These are phyloP conservation scores for Pythium insidiosum DNA, from an alignment of 352 stramenopile species.

Conservation along the genomic window DNA sequence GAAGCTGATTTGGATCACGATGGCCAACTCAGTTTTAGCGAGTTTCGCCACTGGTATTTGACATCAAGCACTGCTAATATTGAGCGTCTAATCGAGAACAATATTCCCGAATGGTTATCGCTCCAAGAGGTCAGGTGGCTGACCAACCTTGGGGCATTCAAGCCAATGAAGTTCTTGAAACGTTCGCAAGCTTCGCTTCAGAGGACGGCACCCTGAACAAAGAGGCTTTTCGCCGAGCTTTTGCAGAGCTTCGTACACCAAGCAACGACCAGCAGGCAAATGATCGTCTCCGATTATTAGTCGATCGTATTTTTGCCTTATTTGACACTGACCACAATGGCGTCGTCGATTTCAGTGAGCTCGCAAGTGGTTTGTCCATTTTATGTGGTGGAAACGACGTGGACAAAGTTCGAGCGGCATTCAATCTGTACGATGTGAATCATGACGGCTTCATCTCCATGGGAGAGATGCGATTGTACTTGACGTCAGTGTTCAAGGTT, in stretches of 20 bases:
- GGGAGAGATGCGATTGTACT: conserved; percentile 75
- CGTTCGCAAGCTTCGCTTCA: conserved; percentile 58
- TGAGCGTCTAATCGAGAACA: conserved; percentile 72
- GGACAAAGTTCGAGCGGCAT: conserved; percentile 76
- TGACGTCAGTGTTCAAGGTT: conserved; percentile 84
- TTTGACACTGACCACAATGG: conserved; percentile 82
- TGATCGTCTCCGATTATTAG: conserved; percentile 44
- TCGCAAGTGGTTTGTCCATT: conserved; percentile 71
- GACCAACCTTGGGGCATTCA: conserved; percentile 66
- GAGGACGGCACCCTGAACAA: conserved; percentile 63
- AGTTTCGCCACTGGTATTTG: conserved; percentile 83
- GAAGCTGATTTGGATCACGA: conserved; percentile 68
- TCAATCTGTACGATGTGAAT: conserved; percentile 85
- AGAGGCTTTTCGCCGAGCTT: conserved; percentile 48
- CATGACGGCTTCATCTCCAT: conserved; percentile 82
- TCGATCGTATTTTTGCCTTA: conserved; percentile 72
- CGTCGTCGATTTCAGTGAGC: conserved; percentile 72
- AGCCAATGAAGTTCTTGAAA: conserved; percentile 69
- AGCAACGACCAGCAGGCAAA: conserved; percentile 15
- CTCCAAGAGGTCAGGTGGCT: conserved; percentile 68
- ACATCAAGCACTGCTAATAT: conserved; percentile 66
- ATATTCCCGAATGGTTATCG: conserved; percentile 67
- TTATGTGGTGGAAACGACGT: conserved; percentile 57
- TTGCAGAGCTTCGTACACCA: conserved; percentile 41
- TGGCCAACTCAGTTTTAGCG: conserved; percentile 54